Base-by-base conservation (phyloP, 495 filamentous ascomycete species). In the Neurospora sp. region DNA sequence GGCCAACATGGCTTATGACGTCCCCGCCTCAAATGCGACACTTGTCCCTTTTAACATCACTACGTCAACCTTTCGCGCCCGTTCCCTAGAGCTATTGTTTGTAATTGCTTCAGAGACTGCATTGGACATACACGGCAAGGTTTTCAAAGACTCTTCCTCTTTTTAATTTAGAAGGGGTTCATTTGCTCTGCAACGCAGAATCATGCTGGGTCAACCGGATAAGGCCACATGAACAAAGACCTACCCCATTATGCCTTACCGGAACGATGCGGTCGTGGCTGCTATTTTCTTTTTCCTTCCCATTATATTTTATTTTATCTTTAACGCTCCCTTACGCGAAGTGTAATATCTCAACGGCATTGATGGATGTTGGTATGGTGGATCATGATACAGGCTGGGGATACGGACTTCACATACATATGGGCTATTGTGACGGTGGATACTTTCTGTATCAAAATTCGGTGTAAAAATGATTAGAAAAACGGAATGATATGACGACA, bases 321-420 rank as follows among this genome's bases (percentile, higher is more conserved):
- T 31, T 18, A 35, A 62, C 27, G 27, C 27, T 62, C 54, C 14
- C 27, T 35, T 62, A 62, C 54, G 27, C 54, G 27, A 62, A 62
- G 27, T 62, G 54, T 35, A 62, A 35, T 76, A 71, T 80, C 76
- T 42, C 87, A 88, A 73, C 84, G 83, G 20, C 86, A 86, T 76
- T 88, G 86, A 78, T 88, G 87, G 79, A 62, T 62, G 87, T 89
- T 1, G 85, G 86, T 10, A 44, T 69, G 42, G 42, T 60, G 39
- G 18, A 38, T 70, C 18, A 41, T 70, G 14, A 46, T 70, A 27
- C 69, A 27, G 35, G 37, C 10, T 70, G 18, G 69, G 69, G 35
- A 70, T 14, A 70, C 71, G 39, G 27, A n/a, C n/a, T 16, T 46
- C 20, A 37, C 23, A 72, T 27, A 46, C 27, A 35, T 66, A 35